Conservation (phyloP, 2,329 filamentous ascomycete species). For the Alternaria incomplexa region DNA sequence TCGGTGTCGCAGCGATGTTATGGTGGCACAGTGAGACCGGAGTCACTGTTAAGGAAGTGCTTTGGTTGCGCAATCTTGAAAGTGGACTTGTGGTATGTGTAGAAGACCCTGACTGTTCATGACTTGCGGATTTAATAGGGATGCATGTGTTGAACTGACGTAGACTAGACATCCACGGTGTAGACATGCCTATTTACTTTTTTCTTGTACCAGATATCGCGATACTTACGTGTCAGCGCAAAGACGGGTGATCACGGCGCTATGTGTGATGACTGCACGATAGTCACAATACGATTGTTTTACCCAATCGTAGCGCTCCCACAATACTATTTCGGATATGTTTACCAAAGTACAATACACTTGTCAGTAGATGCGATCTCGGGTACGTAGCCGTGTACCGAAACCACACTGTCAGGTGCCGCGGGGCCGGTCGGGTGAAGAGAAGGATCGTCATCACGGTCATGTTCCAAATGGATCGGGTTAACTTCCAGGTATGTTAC, state of each 20-base stretch:
- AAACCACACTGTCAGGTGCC: neutral
- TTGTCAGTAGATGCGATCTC: too few species aligned
- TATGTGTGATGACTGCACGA: neutral
- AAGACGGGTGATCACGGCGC: neutral
- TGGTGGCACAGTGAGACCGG: neutral
- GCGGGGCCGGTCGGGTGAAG: neutral
- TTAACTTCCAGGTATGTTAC: too few species aligned
- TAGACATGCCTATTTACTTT: neutral
- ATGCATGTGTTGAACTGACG: neutral
- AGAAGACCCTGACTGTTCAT: neutral
- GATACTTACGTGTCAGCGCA: neutral
- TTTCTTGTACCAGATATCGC: neutral
- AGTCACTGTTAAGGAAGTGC: neutral
- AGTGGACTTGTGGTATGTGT: neutral
- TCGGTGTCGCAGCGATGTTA: neutral
- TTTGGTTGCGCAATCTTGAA: neutral
- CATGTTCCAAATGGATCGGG: neutral
- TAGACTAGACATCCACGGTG: neutral
- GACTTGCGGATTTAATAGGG: neutral
- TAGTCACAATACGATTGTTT: neutral
- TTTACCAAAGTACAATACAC: neutral
- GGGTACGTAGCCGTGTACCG: neutral
- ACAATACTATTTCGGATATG: neutral
- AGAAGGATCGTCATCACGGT: neutral
- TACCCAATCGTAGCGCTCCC: neutral